Conservation (phyloP, 176 grass and related monocot genomes). For the Tuctoria greenei region DNA sequence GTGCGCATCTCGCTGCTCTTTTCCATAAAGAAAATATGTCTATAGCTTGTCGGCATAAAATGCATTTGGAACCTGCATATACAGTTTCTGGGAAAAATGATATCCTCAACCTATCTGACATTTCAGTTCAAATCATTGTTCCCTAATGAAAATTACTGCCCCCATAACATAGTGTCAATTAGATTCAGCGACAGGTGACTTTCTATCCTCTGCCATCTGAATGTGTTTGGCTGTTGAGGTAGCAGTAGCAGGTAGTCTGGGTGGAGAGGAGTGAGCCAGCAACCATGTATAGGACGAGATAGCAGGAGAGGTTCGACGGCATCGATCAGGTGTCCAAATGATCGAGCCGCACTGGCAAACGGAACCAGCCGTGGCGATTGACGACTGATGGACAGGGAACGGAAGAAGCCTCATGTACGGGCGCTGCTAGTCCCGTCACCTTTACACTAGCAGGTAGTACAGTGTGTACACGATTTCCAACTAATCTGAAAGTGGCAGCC, state of each 20-base stretch:
- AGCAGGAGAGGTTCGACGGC: neutral
- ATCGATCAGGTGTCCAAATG: neutral
- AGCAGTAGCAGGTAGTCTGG: neutral
- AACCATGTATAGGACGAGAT: neutral
- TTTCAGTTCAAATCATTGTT: neutral
- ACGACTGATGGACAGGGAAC: neutral
- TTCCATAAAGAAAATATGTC: neutral
- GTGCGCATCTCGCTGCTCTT: neutral
- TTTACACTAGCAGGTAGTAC: neutral
- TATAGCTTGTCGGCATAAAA: neutral
- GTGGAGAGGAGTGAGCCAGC: neutral
- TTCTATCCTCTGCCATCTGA: neutral
- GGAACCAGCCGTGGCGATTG: neutral
- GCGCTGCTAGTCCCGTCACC: neutral
- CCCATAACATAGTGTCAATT: neutral
- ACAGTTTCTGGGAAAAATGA: neutral
- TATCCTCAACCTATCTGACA: neutral
- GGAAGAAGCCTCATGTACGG: neutral
- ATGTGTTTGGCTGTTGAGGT: neutral
- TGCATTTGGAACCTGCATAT: neutral
- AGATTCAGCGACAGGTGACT: neutral
- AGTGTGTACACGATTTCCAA: neutral
- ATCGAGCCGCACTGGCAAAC: neutral
- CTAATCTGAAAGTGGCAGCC: neutral
- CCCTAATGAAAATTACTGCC: neutral